Base-by-base conservation (phyloP, 1,284 basidiomycete genomes). In the Trichosporon faecale region DNA sequence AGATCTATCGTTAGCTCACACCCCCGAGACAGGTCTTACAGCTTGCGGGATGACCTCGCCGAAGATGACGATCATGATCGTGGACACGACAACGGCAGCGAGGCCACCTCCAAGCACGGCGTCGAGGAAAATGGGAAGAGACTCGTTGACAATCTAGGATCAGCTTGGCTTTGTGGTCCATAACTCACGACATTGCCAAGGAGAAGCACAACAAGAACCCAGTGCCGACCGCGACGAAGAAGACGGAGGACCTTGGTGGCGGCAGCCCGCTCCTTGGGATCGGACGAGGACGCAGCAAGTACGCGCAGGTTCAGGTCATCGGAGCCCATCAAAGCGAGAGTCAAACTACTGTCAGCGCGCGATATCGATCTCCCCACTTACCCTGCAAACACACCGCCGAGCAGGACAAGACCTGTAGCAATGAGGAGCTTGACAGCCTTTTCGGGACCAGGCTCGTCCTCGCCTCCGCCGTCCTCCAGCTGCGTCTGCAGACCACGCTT, bases 231-330 rank as follows among this genome's bases (percentile, higher is more conserved):
- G 76, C 88, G 90, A 66, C 85, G 85, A 82, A 98, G 88, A 1
- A 98, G 85, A n/a, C 84, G 85, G 52, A 94, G 82, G 0, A 95
- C 93, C 85, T 88, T 91, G 73, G 87, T 85, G 0, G 93, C 93
- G 70, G 93, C 90, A 67, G 81, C 79, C 74, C 88, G 87, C 80
- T 94, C 91, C 57, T 79, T 85, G 1, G 84, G 76, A 77, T 94
- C 88, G 23, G 90, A 91, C 0, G 93, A 95, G 1, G 92, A 92
- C 0, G 89, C 87, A 0, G 91, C 86, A 27, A 96, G 86, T 0
- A 97, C 95, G 31, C 93, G 90, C 21, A 98, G 86, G 78, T 97
- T 94, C 57, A 98, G 88, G 76, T 95, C 91, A 77, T 98, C 95
- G 21, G 97, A 88, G 1, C 95, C 95, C 95, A 97, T 97, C 35